These are phyloP conservation scores for Thraustochytrium sp. DNA, from an alignment of 352 stramenopile species.

Conservation along the genomic window DNA sequence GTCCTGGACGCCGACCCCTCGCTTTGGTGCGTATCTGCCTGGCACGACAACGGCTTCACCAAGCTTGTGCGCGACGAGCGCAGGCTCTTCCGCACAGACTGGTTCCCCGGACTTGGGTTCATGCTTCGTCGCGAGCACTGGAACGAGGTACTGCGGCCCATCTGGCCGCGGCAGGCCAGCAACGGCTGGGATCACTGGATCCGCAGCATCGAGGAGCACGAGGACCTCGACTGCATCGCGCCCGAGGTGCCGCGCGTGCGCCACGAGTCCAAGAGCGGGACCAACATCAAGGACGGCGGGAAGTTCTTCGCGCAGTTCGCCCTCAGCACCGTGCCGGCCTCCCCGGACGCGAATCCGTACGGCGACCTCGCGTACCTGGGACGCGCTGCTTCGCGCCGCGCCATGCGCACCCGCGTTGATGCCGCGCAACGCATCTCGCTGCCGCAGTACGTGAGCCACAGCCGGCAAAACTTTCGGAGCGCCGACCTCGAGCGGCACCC, in stretches of 20 bases:
- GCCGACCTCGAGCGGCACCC: neutral
- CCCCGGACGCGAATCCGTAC: neutral
- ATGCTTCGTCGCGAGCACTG: conserved; percentile 9
- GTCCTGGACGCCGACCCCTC: neutral
- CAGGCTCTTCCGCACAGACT: neutral
- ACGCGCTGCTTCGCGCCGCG: neutral
- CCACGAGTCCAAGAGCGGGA: neutral
- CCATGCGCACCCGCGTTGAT: neutral
- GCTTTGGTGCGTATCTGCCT: conserved; percentile 8
- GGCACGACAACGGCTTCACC: conserved; percentile 29
- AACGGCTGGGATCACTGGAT: conserved; percentile 39
- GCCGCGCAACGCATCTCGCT: neutral
- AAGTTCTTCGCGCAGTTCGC: neutral
- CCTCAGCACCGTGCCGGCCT: neutral
- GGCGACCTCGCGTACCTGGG: neutral
- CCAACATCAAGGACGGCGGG: neutral
- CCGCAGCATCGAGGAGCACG: neutral
- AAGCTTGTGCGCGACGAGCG: neutral
- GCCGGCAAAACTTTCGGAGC: neutral
- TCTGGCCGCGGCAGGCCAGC: neutral
- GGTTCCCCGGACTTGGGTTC: conserved; percentile 35
- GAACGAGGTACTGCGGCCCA: neutral
- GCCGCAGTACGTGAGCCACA: neutral
- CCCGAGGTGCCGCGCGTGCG: conserved; percentile 6
- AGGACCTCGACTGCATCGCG: neutral